Evolutionary conservation across 208 protist genomes (phyloP).

Genomic region (Leptomonas seymouri): DNA sequence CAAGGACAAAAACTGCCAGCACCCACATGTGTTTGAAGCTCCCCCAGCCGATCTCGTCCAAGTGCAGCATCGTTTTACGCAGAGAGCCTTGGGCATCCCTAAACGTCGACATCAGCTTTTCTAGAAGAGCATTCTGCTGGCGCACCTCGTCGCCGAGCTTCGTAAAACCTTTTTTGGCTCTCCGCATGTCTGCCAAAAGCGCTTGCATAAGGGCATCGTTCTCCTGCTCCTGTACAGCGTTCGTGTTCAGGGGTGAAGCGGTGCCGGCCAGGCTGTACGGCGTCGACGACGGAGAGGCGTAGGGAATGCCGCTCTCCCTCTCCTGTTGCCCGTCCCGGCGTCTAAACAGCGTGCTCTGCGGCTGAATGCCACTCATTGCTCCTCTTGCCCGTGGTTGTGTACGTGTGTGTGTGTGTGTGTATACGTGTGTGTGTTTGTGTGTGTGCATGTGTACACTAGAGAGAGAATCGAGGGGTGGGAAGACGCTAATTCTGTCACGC

Average conservation of each 20-base stretch:
- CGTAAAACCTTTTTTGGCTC: conserved; percentile 44
- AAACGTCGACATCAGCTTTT: conserved; percentile 47
- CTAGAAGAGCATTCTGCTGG: conserved; percentile 73
- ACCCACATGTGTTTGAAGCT: conserved; percentile 83
- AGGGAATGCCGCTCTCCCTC: not conserved
- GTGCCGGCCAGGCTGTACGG: not conserved
- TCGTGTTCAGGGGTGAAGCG: conserved; percentile 6
- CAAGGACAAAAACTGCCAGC: conserved; percentile 77
- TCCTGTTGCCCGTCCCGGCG: conserved; percentile 26
- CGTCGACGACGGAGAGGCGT: conserved; percentile 1
- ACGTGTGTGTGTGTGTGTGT: too few relatives aligned
- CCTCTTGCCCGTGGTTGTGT: not conserved
- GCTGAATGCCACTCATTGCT: conserved; percentile 39
- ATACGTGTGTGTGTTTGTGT: not conserved
- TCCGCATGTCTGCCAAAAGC: conserved; percentile 63
- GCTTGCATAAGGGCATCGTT: conserved; percentile 80
- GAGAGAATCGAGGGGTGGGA: too few relatives aligned
- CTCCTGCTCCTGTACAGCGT: conserved; percentile 48
- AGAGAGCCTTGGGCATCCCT: conserved; percentile 42
- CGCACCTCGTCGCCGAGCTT: conserved; percentile 71
- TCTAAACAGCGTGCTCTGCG: conserved; percentile 72
- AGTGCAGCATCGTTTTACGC: conserved; percentile 52
- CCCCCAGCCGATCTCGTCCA: conserved; percentile 40
- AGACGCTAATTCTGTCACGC: too few relatives aligned
- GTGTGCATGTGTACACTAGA: not conserved